Conservation (phyloP, 1,284 basidiomycete species). For the Gyrodon tennesseensis region DNA sequence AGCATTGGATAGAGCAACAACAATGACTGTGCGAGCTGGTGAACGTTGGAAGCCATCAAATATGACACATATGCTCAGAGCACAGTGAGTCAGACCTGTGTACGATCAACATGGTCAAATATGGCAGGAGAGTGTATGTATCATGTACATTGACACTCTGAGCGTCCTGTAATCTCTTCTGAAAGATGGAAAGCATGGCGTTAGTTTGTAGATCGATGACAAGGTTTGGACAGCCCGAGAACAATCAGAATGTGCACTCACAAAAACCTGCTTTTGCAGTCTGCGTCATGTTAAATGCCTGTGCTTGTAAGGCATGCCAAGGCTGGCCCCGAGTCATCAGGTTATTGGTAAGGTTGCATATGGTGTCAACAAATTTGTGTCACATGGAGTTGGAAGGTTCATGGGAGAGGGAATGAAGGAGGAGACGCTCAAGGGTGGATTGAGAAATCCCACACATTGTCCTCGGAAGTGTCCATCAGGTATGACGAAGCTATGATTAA, state of each 20-base stretch:
- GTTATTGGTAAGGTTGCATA: constrained; percentile 70
- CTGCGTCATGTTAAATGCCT: constrained; percentile 65
- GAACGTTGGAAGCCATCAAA: constrained; percentile 56
- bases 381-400: constrained; percentile 60
- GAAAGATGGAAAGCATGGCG: constrained; percentile 61
- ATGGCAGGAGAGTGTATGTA: neutral
- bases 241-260: constrained; percentile 59
- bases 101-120: constrained; percentile 1
- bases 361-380: constrained; percentile 70
- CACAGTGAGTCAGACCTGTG: constrained; percentile 55
- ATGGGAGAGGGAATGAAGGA: constrained; percentile 65
- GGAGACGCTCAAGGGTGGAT: constrained; percentile 63
- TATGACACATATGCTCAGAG: constrained; percentile 65
- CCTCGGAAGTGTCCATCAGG: constrained; percentile 78
- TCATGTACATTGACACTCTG: constrained; percentile 58
- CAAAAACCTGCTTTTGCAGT: constrained; percentile 46
- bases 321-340: constrained; percentile 70
- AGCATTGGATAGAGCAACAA: constrained; percentile 66
- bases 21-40: constrained; percentile 58
- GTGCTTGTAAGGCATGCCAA: constrained; percentile 74
- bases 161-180: constrained; percentile 63
- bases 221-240: constrained; percentile 67
- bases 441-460: constrained; percentile 53
- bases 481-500: constrained; percentile 88
- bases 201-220: constrained; percentile 71